phyloP scores from a whole-genome alignment of 495 filamentous ascomycete species.

The Jackrogersella multiformis region DNA sequence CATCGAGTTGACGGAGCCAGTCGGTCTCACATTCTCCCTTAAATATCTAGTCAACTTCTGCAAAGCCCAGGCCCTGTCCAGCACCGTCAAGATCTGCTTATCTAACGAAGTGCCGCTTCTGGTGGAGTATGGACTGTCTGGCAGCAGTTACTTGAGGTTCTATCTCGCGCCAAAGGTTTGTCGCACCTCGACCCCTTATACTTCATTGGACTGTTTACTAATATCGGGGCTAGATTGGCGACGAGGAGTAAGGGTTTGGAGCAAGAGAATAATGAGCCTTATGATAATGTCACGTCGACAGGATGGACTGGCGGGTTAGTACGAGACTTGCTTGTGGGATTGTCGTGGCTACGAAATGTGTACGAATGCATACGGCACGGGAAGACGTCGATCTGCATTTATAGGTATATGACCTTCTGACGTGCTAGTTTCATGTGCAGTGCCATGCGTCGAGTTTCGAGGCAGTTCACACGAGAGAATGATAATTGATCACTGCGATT shows the following conservation, averaged over 20 bases:
- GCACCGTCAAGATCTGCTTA: conserved; percentile 85
- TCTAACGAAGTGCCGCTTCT: conserved; percentile 96
- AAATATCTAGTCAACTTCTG: conserved; percentile 99
- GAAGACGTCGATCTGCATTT: conserved; percentile 10
- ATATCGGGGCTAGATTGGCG: conserved; percentile 73
- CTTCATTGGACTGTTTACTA: conserved; percentile 5
- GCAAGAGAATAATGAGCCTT: conserved; percentile 28
- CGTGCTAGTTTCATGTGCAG: conserved; percentile 8
- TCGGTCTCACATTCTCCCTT: conserved; percentile 95
- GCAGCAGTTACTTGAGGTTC: conserved; percentile 91
- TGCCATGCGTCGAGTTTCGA: not conserved
- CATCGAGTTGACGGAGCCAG: conserved; percentile 91
- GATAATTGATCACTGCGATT: conserved; percentile 19
- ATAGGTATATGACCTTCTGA: conserved; percentile 9
- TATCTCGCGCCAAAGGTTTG: conserved; percentile 96
- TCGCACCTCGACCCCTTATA: conserved; percentile 12
- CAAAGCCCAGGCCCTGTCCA: conserved; percentile 89
- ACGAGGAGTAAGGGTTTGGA: conserved; percentile 74
- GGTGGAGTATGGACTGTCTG: conserved; percentile 85
- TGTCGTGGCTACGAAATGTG: conserved; percentile 21
- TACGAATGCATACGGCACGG: conserved; percentile 13
- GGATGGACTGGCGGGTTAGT: conserved; percentile 1
- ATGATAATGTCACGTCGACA: conserved; percentile 37
- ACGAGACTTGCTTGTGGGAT: conserved; percentile 8
- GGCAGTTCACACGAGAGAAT: conserved; percentile 7